Conservation (phyloP, 139 green algal species). For the Chlorella sp. region DNA sequence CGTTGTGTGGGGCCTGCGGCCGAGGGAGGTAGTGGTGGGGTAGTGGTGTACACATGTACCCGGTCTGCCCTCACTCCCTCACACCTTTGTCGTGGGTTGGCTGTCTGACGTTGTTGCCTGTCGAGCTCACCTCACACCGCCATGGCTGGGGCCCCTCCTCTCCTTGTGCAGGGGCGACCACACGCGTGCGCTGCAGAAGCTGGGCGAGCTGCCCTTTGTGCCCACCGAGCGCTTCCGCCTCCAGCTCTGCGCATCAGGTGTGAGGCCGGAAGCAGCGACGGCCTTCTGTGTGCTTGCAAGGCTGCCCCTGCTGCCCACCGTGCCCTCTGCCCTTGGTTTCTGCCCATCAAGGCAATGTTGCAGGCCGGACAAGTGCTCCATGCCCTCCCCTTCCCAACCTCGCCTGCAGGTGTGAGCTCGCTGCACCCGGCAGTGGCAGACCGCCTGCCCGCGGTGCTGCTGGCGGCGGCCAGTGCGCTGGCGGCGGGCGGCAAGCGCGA, state of each 20-base stretch:
- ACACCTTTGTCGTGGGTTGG: too few relatives aligned
- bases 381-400: neutral
- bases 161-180: conserved; percentile 33
- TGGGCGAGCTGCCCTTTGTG: conserved; percentile 52
- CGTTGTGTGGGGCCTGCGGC: too few relatives aligned
- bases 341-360: too few relatives aligned
- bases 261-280: neutral
- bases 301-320: neutral
- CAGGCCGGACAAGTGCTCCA: neutral
- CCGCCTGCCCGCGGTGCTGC: conserved; percentile 44
- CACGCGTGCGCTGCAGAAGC: conserved; percentile 24
- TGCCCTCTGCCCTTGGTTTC: too few relatives aligned
- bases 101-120: neutral
- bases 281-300: neutral
- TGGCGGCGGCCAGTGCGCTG: conserved; percentile 41
- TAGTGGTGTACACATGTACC: too few relatives aligned
- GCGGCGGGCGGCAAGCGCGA: conserved; percentile 25
- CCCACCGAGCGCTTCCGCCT: conserved; percentile 51
- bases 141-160: neutral
- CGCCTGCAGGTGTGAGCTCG: neutral
- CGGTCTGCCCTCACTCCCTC: neutral
- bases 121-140: neutral
- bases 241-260: conserved; percentile 28
- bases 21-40: too few relatives aligned
- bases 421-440: conserved; percentile 48